These are phyloP conservation scores for Lachnellula willkommii DNA, from an alignment of 2,329 filamentous ascomycete genomes.

Conservation along the genomic window DNA sequence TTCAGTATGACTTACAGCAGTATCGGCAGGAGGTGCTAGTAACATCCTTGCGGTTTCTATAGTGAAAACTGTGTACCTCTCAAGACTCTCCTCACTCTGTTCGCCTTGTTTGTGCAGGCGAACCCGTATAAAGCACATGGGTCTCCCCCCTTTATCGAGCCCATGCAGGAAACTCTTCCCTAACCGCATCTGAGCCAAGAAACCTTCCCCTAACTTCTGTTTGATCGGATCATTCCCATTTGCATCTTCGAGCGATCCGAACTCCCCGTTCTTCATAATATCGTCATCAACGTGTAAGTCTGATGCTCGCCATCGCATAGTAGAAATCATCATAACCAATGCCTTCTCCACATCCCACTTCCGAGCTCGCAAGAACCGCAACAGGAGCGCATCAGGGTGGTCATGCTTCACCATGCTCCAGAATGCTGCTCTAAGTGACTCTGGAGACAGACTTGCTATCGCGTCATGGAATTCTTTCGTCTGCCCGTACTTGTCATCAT, in stretches of 20 bases:
- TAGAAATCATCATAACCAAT: constrained; percentile 88
- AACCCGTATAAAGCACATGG: constrained; percentile 80
- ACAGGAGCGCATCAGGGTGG: constrained; percentile 76
- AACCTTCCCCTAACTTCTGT: constrained; percentile 67
- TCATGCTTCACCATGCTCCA: constrained; percentile 97
- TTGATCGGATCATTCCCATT: constrained; percentile 50
- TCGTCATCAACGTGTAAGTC: constrained; percentile 88
- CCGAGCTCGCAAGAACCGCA: constrained; percentile 80
- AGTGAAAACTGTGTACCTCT: constrained; percentile 85
- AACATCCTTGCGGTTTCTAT: constrained; percentile 93
- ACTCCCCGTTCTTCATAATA: constrained; percentile 74
- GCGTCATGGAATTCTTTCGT: constrained; percentile 81
- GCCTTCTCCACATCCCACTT: constrained; percentile 96
- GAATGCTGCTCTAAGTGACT: constrained; percentile 72
- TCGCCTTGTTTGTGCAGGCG: constrained; percentile 77
- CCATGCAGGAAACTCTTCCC: constrained; percentile 94
- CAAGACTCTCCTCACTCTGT: constrained; percentile 74
- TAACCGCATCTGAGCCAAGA: constrained; percentile 76
- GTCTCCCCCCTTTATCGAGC: constrained; percentile 73
- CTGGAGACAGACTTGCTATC: constrained; percentile 68
- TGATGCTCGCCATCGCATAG: constrained; percentile 81
- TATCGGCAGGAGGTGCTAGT: constrained; percentile 75
- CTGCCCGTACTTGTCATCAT: constrained; percentile 89
- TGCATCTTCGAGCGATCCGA: constrained; percentile 55
- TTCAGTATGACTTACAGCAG: constrained; percentile 63